Evolutionary conservation across 768 basidiomycete species (phyloP).

Genomic region (Serendipita sp.): DNA sequence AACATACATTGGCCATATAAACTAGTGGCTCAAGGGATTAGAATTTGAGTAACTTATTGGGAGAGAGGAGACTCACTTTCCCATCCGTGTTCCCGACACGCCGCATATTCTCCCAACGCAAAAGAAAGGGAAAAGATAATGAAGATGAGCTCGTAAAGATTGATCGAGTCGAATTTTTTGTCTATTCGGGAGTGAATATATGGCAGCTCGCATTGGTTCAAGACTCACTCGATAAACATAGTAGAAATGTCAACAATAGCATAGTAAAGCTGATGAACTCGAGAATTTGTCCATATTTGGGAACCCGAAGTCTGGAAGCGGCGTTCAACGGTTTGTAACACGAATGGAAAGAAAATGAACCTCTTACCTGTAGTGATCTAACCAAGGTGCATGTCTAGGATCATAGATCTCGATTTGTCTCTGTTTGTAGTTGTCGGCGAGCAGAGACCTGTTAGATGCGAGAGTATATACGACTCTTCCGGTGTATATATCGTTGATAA

Average conservation of each 20-base stretch:
- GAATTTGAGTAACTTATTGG: background rate
- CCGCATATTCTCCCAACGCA: slow-evolving; percentile 72
- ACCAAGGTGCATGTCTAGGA: slow-evolving; percentile 44
- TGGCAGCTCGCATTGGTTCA: background rate
- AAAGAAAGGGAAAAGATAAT: slow-evolving; percentile 66
- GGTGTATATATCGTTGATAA: slow-evolving; percentile 74
- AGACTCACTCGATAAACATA: slow-evolving; percentile 58
- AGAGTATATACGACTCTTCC: slow-evolving; percentile 60
- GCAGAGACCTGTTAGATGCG: slow-evolving; percentile 47
- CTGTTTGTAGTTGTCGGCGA: slow-evolving; percentile 83
- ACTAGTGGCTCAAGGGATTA: slow-evolving; percentile 24
- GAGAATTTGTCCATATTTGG: slow-evolving; percentile 58
- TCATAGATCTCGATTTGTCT: slow-evolving; percentile 61
- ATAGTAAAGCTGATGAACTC: slow-evolving; percentile 65
- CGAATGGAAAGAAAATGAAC: background rate
- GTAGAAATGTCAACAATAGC: slow-evolving; percentile 50
- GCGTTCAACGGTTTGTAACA: background rate
- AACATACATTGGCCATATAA: slow-evolving; percentile 63
- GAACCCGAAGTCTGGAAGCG: slow-evolving; percentile 52
- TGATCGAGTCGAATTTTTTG: slow-evolving; percentile 34
- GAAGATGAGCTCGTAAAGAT: slow-evolving; percentile 54
- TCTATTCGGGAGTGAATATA: slow-evolving; percentile 25
- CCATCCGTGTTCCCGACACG: slow-evolving; percentile 78
- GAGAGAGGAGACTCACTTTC: slow-evolving; percentile 36
- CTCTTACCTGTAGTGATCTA: slow-evolving; percentile 66